Percentiles rank a stretch among this genome's conserved stretches.
Evolutionary conservation across 805 yeast species (phyloP).

Genomic region (Komagataella ulmi): DNA sequence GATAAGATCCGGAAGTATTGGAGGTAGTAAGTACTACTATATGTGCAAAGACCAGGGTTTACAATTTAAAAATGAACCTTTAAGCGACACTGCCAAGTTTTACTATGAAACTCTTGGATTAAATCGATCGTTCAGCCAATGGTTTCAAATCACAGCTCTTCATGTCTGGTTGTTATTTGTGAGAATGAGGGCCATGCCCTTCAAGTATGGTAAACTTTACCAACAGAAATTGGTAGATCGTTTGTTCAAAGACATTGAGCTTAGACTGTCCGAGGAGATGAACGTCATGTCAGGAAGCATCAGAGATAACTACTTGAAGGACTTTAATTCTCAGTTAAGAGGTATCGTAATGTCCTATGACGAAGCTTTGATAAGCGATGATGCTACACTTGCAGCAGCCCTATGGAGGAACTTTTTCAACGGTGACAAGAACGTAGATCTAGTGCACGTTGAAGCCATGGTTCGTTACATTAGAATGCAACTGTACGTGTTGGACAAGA

Average conservation of each 20-base stretch:
- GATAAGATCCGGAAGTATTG: conserved; percentile 86
- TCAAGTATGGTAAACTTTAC: conserved; percentile 74
- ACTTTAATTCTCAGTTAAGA: conserved; percentile 78
- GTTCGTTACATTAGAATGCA: conserved; percentile 88
- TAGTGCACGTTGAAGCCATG: conserved; percentile 73
- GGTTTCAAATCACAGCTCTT: conserved; percentile 85
- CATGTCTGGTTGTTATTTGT: conserved; percentile 92
- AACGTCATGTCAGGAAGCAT: conserved; percentile 71
- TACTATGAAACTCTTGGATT: conserved; percentile 76
- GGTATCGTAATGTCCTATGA: conserved; percentile 88
- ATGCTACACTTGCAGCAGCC: conserved; percentile 65
- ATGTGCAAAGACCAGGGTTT: conserved; percentile 80
- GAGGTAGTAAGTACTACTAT: conserved; percentile 79
- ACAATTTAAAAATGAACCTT: conserved; percentile 59
- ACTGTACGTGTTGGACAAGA: conserved; percentile 70
- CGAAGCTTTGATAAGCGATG: conserved; percentile 77
- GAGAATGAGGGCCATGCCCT: conserved; percentile 94
- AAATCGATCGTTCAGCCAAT: conserved; percentile 84
- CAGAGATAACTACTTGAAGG: conserved; percentile 77
- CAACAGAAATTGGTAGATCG: conserved; percentile 88
- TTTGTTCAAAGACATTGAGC: conserved; percentile 81
- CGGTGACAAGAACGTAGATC: conserved; percentile 69
- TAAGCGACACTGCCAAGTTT: conserved; percentile 63
- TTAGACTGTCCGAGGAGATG: conserved; percentile 75
- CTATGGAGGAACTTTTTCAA: conserved; percentile 87